Conservation (phyloP, 148 eudicot genomes). For the Cornus kousa region DNA sequence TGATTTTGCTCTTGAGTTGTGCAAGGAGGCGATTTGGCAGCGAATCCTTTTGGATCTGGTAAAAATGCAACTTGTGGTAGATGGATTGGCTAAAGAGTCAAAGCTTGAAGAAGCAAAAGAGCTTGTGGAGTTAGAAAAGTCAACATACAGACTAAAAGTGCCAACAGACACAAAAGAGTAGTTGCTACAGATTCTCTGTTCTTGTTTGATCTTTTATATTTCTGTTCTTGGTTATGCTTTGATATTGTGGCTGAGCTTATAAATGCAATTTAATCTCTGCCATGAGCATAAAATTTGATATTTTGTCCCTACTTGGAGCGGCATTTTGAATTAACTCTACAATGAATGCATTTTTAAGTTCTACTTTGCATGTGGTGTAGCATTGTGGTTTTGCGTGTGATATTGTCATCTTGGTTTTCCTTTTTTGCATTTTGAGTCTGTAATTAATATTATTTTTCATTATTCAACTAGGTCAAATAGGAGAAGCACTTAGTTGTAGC, state of each 20-base stretch:
- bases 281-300: neutral
- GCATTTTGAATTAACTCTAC: neutral
- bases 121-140: conserved; percentile 30
- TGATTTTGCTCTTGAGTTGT: conserved; percentile 38
- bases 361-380: neutral
- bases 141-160: conserved; percentile 24
- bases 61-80: conserved; percentile 35
- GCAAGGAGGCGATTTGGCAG: conserved; percentile 20
- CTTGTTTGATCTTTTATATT: neutral
- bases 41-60: conserved; percentile 8
- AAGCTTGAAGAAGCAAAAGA: conserved; percentile 36
- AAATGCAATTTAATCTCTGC: neutral
- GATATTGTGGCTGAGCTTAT: neutral
- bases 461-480: no score
- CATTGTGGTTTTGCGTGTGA: neutral
- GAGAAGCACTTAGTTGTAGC: no score
- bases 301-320: neutral
- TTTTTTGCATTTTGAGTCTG: no score
- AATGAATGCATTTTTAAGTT: neutral
- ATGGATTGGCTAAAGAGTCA: conserved; percentile 32
- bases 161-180: conserved; percentile 18
- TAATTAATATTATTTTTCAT: no score
- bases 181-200: neutral
- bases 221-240: neutral
- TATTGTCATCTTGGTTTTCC: neutral